Evolutionary conservation across 2,329 filamentous ascomycete genomes (phyloP).

Genomic region (Colletotrichum theobromicola): DNA sequence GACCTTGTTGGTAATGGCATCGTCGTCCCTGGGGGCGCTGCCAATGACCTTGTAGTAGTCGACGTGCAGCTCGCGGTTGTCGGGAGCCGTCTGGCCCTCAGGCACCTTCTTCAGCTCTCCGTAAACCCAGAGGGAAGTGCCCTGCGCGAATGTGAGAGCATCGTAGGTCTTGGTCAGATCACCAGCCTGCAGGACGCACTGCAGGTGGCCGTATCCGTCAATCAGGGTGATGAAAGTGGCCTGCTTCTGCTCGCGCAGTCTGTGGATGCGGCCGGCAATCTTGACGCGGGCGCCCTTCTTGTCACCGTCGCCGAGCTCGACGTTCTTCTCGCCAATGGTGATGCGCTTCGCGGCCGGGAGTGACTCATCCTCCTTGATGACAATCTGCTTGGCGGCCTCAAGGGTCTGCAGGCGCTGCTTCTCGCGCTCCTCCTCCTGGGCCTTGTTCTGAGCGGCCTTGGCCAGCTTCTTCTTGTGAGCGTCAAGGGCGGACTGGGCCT

Average conservation of each 20-base stretch:
- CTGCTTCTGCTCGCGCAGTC: conserved; percentile 81
- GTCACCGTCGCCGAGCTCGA: conserved; percentile 61
- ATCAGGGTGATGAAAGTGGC: conserved; percentile 85
- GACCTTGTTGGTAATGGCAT: conserved; percentile 85
- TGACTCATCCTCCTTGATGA: conserved; percentile 70
- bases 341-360: conserved; percentile 79
- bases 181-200: conserved; percentile 79
- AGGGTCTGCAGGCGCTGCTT: conserved; percentile 67
- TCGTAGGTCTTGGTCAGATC: conserved; percentile 92
- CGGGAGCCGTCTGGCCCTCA: conserved; percentile 76
- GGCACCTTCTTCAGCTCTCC: conserved; percentile 87
- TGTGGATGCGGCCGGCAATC: conserved; percentile 83
- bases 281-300: conserved; percentile 75
- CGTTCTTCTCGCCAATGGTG: conserved; percentile 74
- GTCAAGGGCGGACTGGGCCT: conserved; percentile 77
- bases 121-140: conserved; percentile 84
- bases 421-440: conserved; percentile 70
- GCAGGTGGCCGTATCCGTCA: conserved; percentile 84
- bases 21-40: conserved; percentile 82
- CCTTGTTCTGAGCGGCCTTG: conserved; percentile 76
- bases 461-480: conserved; percentile 83
- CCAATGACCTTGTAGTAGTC: conserved; percentile 87
- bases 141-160: conserved; percentile 81
- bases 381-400: conserved; percentile 79
- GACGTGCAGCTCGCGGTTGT: conserved; percentile 86